phyloP scores from a whole-genome alignment of 1,284 basidiomycete species.

The Pseudomicrostroma phylloplanum region DNA sequence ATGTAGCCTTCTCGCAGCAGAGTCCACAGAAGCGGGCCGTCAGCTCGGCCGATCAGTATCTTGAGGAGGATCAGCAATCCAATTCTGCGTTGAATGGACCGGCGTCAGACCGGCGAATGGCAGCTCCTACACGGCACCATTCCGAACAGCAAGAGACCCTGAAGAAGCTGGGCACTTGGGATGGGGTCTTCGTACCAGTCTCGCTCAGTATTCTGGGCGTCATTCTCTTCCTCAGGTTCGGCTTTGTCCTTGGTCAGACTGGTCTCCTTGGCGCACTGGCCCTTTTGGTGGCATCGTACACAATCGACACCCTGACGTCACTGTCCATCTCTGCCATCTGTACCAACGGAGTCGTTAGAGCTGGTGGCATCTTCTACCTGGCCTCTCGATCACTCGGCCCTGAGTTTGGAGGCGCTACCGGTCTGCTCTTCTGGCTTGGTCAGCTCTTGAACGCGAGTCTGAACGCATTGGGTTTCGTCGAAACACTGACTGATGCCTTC shows the following conservation, averaged over 20 bases:
- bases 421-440: slow-evolving; percentile 47
- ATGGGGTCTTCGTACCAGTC: slow-evolving; percentile 49
- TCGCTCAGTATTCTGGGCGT: slow-evolving; percentile 49
- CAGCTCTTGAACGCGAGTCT: slow-evolving; percentile 48
- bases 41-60: too few relatives aligned
- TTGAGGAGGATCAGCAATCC: too few relatives aligned
- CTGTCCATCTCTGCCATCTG: slow-evolving; percentile 48
- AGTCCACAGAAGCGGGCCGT: too few relatives aligned
- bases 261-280: slow-evolving; percentile 43
- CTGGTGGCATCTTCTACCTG: slow-evolving; percentile 49
- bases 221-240: slow-evolving; percentile 49
- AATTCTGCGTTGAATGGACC: too few relatives aligned
- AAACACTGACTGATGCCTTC: slow-evolving; percentile 44
- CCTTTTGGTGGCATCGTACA: slow-evolving; percentile 40
- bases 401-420: slow-evolving; percentile 50
- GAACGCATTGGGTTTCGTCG: slow-evolving; percentile 49
- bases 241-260: slow-evolving; percentile 48
- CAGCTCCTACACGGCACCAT: too few relatives aligned
- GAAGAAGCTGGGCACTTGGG: slow-evolving; percentile 48
- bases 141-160: slow-evolving; percentile 26
- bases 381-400: slow-evolving; percentile 49
- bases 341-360: slow-evolving; percentile 49
- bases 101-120: too few relatives aligned
- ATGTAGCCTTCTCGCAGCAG: background rate
- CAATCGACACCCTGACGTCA: slow-evolving; percentile 45